Evolutionary conservation across 2,329 filamentous ascomycete genomes (phyloP).

Genomic region (Pestalotiopsis fici): DNA sequence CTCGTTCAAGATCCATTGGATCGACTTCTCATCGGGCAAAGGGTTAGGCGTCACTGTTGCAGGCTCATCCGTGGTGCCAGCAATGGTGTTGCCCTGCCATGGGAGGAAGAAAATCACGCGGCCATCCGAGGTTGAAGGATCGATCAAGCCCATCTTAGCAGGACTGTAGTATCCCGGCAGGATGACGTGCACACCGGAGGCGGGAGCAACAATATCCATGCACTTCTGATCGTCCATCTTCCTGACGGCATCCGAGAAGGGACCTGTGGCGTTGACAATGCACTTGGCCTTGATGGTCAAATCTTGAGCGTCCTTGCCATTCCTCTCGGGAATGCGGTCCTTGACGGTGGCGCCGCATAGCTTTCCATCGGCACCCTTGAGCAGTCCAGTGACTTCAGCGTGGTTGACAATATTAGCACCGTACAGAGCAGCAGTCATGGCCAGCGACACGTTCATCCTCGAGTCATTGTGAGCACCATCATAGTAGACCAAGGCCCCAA

Average conservation of each 20-base stretch:
- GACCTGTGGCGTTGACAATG: constrained; percentile 86
- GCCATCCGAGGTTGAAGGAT: constrained; percentile 83
- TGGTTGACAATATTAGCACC: constrained; percentile 83
- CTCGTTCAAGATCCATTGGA: constrained; percentile 85
- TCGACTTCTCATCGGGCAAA: constrained; percentile 78
- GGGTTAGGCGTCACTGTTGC: constrained; percentile 73
- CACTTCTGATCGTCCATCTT: constrained; percentile 77
- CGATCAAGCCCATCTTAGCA: constrained; percentile 83
- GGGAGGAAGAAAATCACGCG: constrained; percentile 92
- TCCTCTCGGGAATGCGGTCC: constrained; percentile 67
- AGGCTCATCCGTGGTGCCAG: constrained; percentile 82
- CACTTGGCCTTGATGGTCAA: constrained; percentile 77
- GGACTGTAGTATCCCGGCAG: constrained; percentile 87
- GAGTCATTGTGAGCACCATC: constrained; percentile 92
- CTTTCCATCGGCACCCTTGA: constrained; percentile 72
- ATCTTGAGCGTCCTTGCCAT: constrained; percentile 62
- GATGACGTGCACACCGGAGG: constrained; percentile 83
- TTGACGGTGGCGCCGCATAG: constrained; percentile 74
- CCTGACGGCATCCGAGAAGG: constrained; percentile 82
- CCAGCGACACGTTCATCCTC: constrained; percentile 86
- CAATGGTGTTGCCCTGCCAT: constrained; percentile 92
- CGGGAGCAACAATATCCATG: constrained; percentile 81
- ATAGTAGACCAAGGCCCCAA: constrained; percentile 87
- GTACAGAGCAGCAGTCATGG: constrained; percentile 86
- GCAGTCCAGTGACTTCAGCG: constrained; percentile 74